Percentiles rank a stretch among this genome's conserved stretches.
Evolutionary conservation across 2,329 filamentous ascomycete genomes (phyloP).

Genomic region (Onygenales sp.): DNA sequence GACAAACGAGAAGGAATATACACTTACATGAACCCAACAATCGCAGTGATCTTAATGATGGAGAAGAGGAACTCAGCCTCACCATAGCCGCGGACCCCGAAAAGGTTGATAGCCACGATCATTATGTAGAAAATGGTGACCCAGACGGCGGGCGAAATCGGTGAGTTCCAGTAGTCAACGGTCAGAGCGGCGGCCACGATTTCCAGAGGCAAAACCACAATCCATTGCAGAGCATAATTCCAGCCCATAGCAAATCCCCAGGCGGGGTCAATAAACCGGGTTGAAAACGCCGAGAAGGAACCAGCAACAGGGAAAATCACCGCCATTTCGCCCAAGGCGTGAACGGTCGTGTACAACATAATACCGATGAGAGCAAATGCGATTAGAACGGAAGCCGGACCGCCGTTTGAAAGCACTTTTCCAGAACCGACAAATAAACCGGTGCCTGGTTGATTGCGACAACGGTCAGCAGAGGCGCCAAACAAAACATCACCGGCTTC

Average conservation of each 20-base stretch:
- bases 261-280: constrained; percentile 37
- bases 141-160: constrained; percentile 29
- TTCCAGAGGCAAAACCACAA: constrained; percentile 66
- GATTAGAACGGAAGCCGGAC: constrained; percentile 35
- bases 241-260: constrained; percentile 41
- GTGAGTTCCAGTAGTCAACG: constrained; percentile 49
- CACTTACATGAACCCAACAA: constrained; percentile 47
- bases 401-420: constrained; percentile 26
- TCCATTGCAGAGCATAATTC: constrained; percentile 55
- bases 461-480: not conserved
- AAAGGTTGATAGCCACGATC: constrained; percentile 52
- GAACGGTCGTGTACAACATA: constrained; percentile 61
- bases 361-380: constrained; percentile 35
- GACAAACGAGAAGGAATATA: not conserved
- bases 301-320: constrained; percentile 41
- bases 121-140: constrained; percentile 47
- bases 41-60: constrained; percentile 41
- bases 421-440: constrained; percentile 36
- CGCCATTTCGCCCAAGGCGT: constrained; percentile 40
- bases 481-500: not conserved
- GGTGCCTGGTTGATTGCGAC: constrained; percentile 21
- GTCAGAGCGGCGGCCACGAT: constrained; percentile 55
- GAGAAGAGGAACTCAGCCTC: constrained; percentile 46
- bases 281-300: constrained; percentile 37
- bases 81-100: constrained; percentile 42